Percentiles rank a stretch among this genome's conserved stretches.
Evolutionary conservation across 345 rosid species (phyloP).

Genomic region (Linum lewisii): DNA sequence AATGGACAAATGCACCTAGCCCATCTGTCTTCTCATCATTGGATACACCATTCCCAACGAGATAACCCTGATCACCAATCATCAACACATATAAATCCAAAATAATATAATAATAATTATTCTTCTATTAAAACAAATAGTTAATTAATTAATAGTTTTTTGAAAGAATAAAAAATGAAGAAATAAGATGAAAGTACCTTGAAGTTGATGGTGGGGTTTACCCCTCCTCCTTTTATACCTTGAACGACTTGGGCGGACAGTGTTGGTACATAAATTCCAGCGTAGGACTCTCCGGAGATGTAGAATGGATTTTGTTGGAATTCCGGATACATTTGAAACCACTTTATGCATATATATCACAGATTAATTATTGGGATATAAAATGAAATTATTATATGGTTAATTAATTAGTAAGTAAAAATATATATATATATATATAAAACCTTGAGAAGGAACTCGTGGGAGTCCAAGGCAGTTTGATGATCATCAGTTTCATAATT

Average conservation of each 20-base stretch:
- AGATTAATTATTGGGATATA: too few species aligned
- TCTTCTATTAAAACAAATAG: too few species aligned
- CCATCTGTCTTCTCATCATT: constrained; percentile 13
- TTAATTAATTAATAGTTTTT: neutral
- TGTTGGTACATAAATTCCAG: constrained; percentile 35
- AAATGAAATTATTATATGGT: too few species aligned
- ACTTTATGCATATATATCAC: constrained; percentile 21
- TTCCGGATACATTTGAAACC: constrained; percentile 37
- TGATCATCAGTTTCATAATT: constrained; percentile 30
- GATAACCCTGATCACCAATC: constrained; percentile 26
- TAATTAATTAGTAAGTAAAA: neutral
- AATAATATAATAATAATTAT: too few species aligned
- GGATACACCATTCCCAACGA: constrained; percentile 34
- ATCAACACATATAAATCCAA: neutral
- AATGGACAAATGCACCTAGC: constrained; percentile 20
- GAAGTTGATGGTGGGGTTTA: constrained; percentile 29
- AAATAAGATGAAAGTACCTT: constrained; percentile 17
- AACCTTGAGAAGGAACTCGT: constrained; percentile 45
- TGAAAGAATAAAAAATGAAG: too few species aligned
- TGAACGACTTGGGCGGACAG: constrained; percentile 27
- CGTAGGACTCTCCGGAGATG: constrained; percentile 41
- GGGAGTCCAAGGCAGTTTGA: constrained; percentile 38
- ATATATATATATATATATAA: neutral
- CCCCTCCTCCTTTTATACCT: constrained; percentile 25
- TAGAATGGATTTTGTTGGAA: constrained; percentile 34